Evolutionary conservation across 768 basidiomycete genomes (phyloP).

Genomic region (Holtermanniella nyarrowii): DNA sequence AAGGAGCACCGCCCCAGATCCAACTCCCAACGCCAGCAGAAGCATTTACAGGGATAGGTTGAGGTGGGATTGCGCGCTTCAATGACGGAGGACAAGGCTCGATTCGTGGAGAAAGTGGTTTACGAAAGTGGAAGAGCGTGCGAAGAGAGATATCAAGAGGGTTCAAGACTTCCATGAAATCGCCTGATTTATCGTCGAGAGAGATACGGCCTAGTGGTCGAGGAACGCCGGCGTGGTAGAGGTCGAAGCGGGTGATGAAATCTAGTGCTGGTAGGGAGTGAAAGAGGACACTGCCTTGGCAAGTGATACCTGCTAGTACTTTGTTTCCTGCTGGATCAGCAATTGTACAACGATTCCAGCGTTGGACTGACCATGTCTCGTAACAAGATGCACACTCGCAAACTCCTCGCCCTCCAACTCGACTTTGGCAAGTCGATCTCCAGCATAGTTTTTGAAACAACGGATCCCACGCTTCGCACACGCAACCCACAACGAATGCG

Average conservation of each 20-base stretch:
- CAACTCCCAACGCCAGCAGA: conserved; percentile 30
- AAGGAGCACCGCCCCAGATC: conserved; percentile 42
- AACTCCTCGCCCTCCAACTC: conserved; percentile 56
- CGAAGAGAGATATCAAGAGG: conserved; percentile 36
- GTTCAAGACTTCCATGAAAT: conserved; percentile 36
- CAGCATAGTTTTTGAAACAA: conserved; percentile 52
- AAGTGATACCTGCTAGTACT: conserved; percentile 34
- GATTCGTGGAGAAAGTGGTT: conserved; percentile 35
- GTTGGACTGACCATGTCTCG: conserved; percentile 50
- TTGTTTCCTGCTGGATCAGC: conserved; percentile 23
- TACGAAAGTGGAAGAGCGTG: conserved; percentile 38
- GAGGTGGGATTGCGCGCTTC: conserved; percentile 28
- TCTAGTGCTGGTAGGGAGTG: conserved; percentile 36
- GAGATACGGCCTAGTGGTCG: conserved; percentile 32
- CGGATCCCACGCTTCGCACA: conserved; percentile 55
- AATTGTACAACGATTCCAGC: background rate
- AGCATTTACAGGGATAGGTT: conserved; percentile 34
- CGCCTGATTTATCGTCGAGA: conserved; percentile 39
- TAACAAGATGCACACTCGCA: conserved; percentile 49
- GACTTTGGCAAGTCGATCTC: conserved; percentile 56
- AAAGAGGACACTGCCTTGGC: conserved; percentile 27
- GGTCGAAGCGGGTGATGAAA: conserved; percentile 27
- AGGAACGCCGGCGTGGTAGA: conserved; percentile 14
- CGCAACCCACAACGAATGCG: conserved; percentile 47
- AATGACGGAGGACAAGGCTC: conserved; percentile 21